Base-by-base conservation (phyloP, 2,329 filamentous ascomycete genomes). In the Fusarium illudens region DNA sequence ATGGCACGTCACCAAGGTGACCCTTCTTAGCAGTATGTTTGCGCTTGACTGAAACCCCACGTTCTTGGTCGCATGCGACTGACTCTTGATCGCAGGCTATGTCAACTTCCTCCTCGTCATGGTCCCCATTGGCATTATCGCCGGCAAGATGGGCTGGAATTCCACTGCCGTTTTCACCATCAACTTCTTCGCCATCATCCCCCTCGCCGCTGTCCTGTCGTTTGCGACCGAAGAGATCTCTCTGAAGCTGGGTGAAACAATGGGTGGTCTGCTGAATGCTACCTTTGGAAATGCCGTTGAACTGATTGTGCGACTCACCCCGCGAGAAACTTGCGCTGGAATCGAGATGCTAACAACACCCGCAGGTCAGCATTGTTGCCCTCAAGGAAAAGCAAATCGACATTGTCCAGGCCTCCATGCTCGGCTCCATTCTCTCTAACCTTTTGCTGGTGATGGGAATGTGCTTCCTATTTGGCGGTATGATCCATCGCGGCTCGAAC, bases 331-430 rank as follows among this genome's bases (percentile, higher is more conserved):
- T 37, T 29, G 13, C 19, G 10, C 10, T 8, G 30, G 15, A 44
- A 27, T 15, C 15, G 4, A 29, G 13, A 60, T 20, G 55, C 67
- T 69, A 66, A 75, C 52, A 36, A 6, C 1, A 12, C n/a, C 0
- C 19, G 17, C 75, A 95, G 92, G 92, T 97, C 76, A 97, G 93
- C 78, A 95, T 98, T 72, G 91, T 98, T 68, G 96, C 96, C 17
- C 86, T 99, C 46, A 88, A 84, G 70, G 89, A 96, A 72, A 89
- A 89, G 67, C 92, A 98, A 81, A 96, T 97, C 76, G 90, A 95
- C 73, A 94, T 98, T 69, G 95, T 98, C n/a, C 96, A 98, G 81
- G 92, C 95, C 19, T 97, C 93, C 68, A 98, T 98, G 94, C 89
- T 98, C 32, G 95, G 96, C 49, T 96, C 92, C 75, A 97, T 98